phyloP scores from a whole-genome alignment of 2,329 filamentous ascomycete species.

The Fonsecaea pedrosoi region DNA sequence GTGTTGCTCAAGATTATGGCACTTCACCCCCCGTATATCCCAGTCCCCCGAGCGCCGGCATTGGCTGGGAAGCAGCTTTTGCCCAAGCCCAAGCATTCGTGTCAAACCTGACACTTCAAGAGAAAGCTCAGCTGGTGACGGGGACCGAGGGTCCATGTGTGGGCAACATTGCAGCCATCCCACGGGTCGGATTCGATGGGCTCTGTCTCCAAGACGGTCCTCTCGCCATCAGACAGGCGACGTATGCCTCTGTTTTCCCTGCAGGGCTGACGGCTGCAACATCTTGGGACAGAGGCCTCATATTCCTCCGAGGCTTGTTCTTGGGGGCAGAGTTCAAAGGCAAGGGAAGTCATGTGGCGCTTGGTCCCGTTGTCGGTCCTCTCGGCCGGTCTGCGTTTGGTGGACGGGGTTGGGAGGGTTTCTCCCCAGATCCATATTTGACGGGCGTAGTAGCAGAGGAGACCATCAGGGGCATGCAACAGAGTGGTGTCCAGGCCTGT shows the following conservation, averaged over 20 bases:
- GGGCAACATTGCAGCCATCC: conserved; percentile 45
- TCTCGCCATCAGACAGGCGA: conserved; percentile 35
- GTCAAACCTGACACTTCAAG: conserved; percentile 49
- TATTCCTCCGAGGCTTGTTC: conserved; percentile 43
- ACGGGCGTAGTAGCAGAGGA: conserved; percentile 52
- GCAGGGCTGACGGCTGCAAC: conserved; percentile 47
- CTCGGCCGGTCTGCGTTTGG: conserved; percentile 46
- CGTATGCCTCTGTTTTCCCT: conserved; percentile 40
- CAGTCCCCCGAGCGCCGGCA: conserved; percentile 37
- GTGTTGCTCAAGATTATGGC: conserved; percentile 26
- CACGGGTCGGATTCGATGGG: conserved; percentile 45
- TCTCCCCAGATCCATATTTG: conserved; percentile 58
- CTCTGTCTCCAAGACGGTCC: conserved; percentile 43
- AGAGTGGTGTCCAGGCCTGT: conserved; percentile 51
- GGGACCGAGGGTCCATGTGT: conserved; percentile 45
- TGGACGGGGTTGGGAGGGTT: conserved; percentile 59
- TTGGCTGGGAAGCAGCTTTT: conserved; percentile 49
- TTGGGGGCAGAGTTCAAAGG: conserved; percentile 50
- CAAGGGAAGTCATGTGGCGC: conserved; percentile 52
- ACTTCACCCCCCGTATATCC: conserved; percentile 36
- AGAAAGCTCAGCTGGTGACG: conserved; percentile 52
- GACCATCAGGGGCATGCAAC: conserved; percentile 55
- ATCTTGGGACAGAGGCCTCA: conserved; percentile 48
- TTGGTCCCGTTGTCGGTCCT: conserved; percentile 53
- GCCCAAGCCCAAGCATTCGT: conserved; percentile 49